Evolutionary conservation across 2,329 filamentous ascomycete species (phyloP), one percentile per base, ranked within the genome.

Genomic region (Nemania sp.): DNA sequence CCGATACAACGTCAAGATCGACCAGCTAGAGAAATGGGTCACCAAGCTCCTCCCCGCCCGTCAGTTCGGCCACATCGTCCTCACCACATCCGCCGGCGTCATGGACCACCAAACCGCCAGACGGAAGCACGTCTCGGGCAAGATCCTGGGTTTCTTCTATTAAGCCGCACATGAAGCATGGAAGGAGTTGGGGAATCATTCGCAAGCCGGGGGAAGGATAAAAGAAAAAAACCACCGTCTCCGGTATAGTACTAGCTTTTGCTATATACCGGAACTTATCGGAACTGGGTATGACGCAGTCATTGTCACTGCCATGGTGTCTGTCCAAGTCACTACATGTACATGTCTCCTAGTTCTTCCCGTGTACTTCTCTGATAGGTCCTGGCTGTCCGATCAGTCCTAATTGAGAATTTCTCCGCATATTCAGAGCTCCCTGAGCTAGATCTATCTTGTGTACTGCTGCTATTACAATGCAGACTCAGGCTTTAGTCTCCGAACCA

Each of bases 61-160:
- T 67, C 65, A 67, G 27, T 67, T 67, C 60, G 65, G 65, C 51
- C 65, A 67, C 56, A 64, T 67, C 51, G 65, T 67, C 32, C 65
- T 67, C 29, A 67, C 65, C 51, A 67, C 65, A 35, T 67, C 65
- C 35, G 65, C 65, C 55, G 65, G 65, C 29, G 55, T 67, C 18
- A 64, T 67, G 60, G 65, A 67, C 55, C 65, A 67, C 65, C 49
- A 67, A 38, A 63, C 60, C 24, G 65, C 65, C 29, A 55, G 65
- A 63, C 49, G 65, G 60, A 67, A 67, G 62, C 65, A 67, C 65
- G 65, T 67, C 13, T 60, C 65, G 22, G 65, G 65, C 38, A 67
- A 67, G 65, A 57, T 67, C 62, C 26, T 67, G 24, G 65, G 65
- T 41, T 67, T 64, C 60, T 67, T 67, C 55, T 67, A 67, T 32